Conservation (phyloP, 306 rosid genomes). For the Purshia tridentata region DNA sequence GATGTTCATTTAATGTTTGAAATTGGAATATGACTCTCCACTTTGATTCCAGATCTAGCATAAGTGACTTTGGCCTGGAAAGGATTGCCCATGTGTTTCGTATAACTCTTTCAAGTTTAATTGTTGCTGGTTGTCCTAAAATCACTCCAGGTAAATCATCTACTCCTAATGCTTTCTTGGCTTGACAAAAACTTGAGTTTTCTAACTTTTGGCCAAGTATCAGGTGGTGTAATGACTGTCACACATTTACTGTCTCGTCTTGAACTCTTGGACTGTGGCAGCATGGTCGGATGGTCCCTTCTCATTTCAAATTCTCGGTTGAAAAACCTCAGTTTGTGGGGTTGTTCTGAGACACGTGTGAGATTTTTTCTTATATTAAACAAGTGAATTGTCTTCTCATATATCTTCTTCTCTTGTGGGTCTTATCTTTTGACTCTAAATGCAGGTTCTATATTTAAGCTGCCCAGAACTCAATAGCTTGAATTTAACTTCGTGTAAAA, state of each 20-base stretch:
- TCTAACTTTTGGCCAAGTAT: slow-evolving; percentile 24
- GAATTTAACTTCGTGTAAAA: slow-evolving; percentile 74
- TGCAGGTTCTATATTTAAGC: slow-evolving; percentile 76
- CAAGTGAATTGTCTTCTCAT: slow-evolving; percentile 4
- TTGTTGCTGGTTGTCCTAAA: slow-evolving; percentile 84
- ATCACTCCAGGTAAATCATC: slow-evolving; percentile 76
- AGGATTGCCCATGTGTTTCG: slow-evolving; percentile 78
- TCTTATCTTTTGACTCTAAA: slow-evolving; percentile 23
- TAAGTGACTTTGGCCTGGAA: slow-evolving; percentile 83
- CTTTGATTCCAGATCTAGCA: slow-evolving; percentile 63
- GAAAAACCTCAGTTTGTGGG: slow-evolving; percentile 90
- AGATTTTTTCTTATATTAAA: slow-evolving; percentile 33
- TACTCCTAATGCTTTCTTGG: not conserved
- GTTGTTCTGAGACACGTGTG: slow-evolving; percentile 82
- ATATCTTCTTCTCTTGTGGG: slow-evolving; percentile 24
- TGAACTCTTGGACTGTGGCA: slow-evolving; percentile 92
- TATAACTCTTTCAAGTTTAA: slow-evolving; percentile 65
- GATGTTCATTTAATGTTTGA: not conserved
- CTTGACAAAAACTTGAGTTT: slow-evolving; percentile 18
- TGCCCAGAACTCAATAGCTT: slow-evolving; percentile 77
- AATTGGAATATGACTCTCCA: slow-evolving; percentile 16
- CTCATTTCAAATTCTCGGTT: too few species aligned
- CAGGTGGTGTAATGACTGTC: slow-evolving; percentile 91
- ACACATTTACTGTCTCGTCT: slow-evolving; percentile 75
- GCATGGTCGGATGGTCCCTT: too few species aligned